Base-by-base conservation (phyloP, 176 grass and related monocot species). In the Zea luxurians region DNA sequence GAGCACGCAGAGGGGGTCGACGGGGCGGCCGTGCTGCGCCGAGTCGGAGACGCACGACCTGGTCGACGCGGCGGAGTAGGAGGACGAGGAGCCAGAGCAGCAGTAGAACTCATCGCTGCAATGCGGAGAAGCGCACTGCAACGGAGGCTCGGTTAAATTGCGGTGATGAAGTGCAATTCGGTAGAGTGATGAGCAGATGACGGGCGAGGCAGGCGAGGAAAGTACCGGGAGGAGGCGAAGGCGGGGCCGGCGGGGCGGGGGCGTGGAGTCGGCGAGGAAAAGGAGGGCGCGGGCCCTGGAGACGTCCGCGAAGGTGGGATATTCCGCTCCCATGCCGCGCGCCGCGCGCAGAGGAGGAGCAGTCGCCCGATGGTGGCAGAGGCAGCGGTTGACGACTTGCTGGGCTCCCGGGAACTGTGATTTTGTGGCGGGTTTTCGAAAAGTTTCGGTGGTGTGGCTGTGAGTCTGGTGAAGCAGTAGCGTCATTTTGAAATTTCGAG, bases 21-120 rank as follows among this genome's bases (percentile, higher is more conserved):
- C 13, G 40, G 64, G 64, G 48, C 77, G 82, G 64, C 65, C 13
- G n/a, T 71, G 77, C 21, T 37, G 81, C 71, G 48, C 52, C 7
- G 81, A 75, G 53, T 88, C 70, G 71, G 81, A 88, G 37, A 88
- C 86, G 76, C 86, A 88, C 47, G 86, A 88, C 81, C 70, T 70
- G 38, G 71, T 76, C 38, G 86, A 88, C 54, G 71, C 48, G 27
- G 35, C 46, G 46, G 86, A 80, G 81, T 63, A 60, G 70, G 86
- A 83, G 10, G 68, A 16, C 2, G 78, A 88, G 64, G 76, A 84
- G 18, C 75, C 44, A 18, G 80, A 88, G 86, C 83, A 65, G 76
- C 37, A 80, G 37, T 64, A 80, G 76, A 76, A 11, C 86, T 62
- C 86, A 70, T 88, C 81, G 76, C 86, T 88, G 81, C 76, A 64